A percentile compares a stretch with the other conserved stretches of the same genome.
Evolutionary conservation across 2,329 filamentous ascomycete species (phyloP).

Genomic region (Fusarium tuaranense): DNA sequence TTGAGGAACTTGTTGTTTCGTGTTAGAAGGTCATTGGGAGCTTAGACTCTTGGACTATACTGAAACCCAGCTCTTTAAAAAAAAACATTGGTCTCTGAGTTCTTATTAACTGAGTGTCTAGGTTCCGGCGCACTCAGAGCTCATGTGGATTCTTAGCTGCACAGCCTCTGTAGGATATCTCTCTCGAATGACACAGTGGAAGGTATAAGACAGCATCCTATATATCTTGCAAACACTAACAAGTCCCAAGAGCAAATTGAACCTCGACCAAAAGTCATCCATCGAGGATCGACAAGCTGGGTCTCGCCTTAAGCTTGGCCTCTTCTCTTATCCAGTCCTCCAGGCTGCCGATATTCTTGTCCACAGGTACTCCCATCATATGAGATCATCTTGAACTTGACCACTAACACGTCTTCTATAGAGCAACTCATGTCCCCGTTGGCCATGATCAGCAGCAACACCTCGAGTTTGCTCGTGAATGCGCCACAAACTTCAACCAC

Average conservation of each 20-base stretch:
- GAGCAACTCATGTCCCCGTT: slow-evolving; percentile 93
- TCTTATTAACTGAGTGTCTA: slow-evolving; percentile 46
- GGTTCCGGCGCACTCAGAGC: slow-evolving; percentile 83
- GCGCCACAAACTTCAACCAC: slow-evolving; percentile 89
- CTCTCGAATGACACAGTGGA: slow-evolving; percentile 99
- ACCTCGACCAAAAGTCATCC: slow-evolving; percentile 68
- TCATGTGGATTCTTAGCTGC: slow-evolving; percentile 98
- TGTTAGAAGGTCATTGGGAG: not conserved
- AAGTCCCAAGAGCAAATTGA: slow-evolving; percentile 74
- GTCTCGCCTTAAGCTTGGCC: slow-evolving; percentile 79
- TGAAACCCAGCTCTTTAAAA: not conserved
- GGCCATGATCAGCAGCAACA: slow-evolving; percentile 97
- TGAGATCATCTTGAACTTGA: not conserved
- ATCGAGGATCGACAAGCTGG: slow-evolving; percentile 70
- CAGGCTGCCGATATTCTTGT: slow-evolving; percentile 95
- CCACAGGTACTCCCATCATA: slow-evolving; percentile 67
- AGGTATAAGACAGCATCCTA: slow-evolving; percentile 63
- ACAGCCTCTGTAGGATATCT: slow-evolving; percentile 92
- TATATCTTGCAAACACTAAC: slow-evolving; percentile 10
- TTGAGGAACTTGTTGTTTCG: slow-evolving; percentile 24
- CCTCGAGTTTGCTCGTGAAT: slow-evolving; percentile 90
- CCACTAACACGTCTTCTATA: too few species aligned
- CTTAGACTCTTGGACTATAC: not conserved
- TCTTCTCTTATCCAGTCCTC: slow-evolving; percentile 96
- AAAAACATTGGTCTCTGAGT: not conserved